Base-by-base conservation (phyloP, 2,329 filamentous ascomycete species). In the Calonectria pseudoturangicola region DNA sequence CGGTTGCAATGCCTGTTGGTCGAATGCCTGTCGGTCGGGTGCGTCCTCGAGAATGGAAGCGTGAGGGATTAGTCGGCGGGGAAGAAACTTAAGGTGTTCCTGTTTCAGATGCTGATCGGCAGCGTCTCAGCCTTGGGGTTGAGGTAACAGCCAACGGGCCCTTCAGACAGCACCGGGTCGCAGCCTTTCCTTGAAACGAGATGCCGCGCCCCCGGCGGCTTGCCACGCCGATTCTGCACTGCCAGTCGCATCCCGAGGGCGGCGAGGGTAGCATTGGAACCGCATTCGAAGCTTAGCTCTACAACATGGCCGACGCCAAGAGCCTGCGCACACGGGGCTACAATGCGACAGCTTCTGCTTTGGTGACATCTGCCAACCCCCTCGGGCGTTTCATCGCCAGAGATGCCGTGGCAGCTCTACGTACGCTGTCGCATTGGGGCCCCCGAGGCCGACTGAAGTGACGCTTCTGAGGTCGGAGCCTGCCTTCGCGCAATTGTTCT, bases 81-180 rank as follows among this genome's bases (percentile, higher is more conserved):
- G 68, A 27, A 45, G 33, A 39, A 28, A 51, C 66, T 69, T 67
- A 72, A 68, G 68, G 48, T 62, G 68, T 73, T 47, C 60, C 69
- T 77, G 79, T 81, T 81, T 81, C 78, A 81, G 72, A 64, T 28
- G 21, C 36, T 60, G 70, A 73, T 72, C 67, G 68, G 70, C 54
- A 51, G 62, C 68, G 77, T 79, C 75, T 79, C 77, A 79, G 67
- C 63, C 74, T 73, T 62, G 30, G 47, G 33, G 66, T 66, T 71
- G 50, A 48, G 43, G 70, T 62, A 68, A 68, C 70, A 74, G 70
- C 73, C 74, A 70, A 48, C 25, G 30, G 28, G 45, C n/a, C 56
- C 63, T 66, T 68, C 62, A 71, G 66, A 71, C 68, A 67, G 58
- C 8, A 66, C 67, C 56, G 47, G 60, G 62, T 33, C 33, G 56